Base-by-base conservation (phyloP, 2,329 filamentous ascomycete genomes). In the Aspergillus sp. region DNA sequence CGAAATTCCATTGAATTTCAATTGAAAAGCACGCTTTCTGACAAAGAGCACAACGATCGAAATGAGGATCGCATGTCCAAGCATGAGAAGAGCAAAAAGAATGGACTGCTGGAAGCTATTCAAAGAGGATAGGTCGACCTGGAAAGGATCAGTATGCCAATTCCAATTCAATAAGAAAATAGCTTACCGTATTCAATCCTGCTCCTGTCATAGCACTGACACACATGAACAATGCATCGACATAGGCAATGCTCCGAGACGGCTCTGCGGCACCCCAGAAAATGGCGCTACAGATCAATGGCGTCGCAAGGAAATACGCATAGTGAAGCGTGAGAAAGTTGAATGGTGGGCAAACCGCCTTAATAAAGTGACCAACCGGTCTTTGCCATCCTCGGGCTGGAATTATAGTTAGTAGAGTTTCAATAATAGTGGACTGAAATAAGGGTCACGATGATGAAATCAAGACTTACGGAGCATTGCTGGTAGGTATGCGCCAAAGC, bases 61-160 rank as follows among this genome's bases (percentile, higher is more conserved):
- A 2, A 88, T 80, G 57, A 82, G 80, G n/a, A 87, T 79, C 9
- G 78, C 72, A 43, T 81, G 82, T 1, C 85, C 85, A 6, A 85
- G 59, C 37, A 87, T 69, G 48, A 88, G 83, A 34, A 86, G 68
- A 4, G 82, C 46, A 53, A 82, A 85, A 7, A 88, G 69, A 33
- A 85, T 64, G 27, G 78, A 66, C 60, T 88, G 85, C 61, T 88
- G 85, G 57, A 82, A 84, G 0, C 78, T 82, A 33, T 81, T 86
- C 55, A 88, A 58, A 27, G 72, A 68, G 43, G 77, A 82, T 26
- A 87, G 65, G 34, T 67, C 62, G 31, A 69, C 44, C 64, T 66
- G 29, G 10, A 31, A 9, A n/a, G 35, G n/a, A 6, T 54, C 39
- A 52, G 29, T 7, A 34, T 13, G 39, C 12, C 10, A 1, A 11